A percentile compares a stretch with the other conserved stretches of the same genome.
These are phyloP conservation scores for Zhuliangozyma parablackwelliae DNA, from an alignment of 1,139 yeast species.

Conservation along the genomic window DNA sequence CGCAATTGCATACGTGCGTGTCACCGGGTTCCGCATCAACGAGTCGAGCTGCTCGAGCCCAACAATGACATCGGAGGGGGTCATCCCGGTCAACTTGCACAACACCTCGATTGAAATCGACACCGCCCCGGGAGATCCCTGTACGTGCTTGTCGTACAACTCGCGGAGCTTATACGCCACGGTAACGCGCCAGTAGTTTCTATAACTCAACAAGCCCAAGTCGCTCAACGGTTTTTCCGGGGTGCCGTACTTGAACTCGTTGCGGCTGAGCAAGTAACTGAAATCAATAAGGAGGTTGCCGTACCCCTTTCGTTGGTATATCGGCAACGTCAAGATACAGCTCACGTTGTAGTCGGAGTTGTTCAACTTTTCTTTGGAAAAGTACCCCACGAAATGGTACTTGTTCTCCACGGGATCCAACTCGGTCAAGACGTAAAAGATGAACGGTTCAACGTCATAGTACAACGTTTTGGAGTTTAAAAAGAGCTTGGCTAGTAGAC, in stretches of 20 bases:
- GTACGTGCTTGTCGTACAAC: slow-evolving; percentile 21
- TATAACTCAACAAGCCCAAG: slow-evolving; percentile 77
- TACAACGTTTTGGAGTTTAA: slow-evolving; percentile 87
- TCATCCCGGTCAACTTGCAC: slow-evolving; percentile 77
- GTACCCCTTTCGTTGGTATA: slow-evolving; percentile 82
- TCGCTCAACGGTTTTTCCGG: slow-evolving; percentile 94
- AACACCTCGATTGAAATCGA: slow-evolving; percentile 54
- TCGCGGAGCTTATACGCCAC: slow-evolving; percentile 43
- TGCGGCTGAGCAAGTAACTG: slow-evolving; percentile 71
- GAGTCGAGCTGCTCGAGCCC: slow-evolving; percentile 77
- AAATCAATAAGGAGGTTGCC: slow-evolving; percentile 87
- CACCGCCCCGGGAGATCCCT: slow-evolving; percentile 2
- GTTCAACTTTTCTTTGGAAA: slow-evolving; percentile 81
- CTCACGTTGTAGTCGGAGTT: slow-evolving; percentile 78
- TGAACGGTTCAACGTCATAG: slow-evolving; percentile 92
- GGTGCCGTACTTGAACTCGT: slow-evolving; percentile 79
- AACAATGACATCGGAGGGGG: slow-evolving; percentile 77
- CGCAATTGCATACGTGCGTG: slow-evolving; percentile 49
- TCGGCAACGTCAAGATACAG: slow-evolving; percentile 86
- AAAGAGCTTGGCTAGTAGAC: slow-evolving; percentile 83
- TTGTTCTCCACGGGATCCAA: slow-evolving; percentile 47
- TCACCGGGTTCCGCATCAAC: slow-evolving; percentile 42
- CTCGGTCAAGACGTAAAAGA: slow-evolving; percentile 80
- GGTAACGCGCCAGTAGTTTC: slow-evolving; percentile 79
- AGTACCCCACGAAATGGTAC: slow-evolving; percentile 88